phyloP scores from a whole-genome alignment of 2,329 filamentous ascomycete genomes.

The Trichoderma semiorbis region DNA sequence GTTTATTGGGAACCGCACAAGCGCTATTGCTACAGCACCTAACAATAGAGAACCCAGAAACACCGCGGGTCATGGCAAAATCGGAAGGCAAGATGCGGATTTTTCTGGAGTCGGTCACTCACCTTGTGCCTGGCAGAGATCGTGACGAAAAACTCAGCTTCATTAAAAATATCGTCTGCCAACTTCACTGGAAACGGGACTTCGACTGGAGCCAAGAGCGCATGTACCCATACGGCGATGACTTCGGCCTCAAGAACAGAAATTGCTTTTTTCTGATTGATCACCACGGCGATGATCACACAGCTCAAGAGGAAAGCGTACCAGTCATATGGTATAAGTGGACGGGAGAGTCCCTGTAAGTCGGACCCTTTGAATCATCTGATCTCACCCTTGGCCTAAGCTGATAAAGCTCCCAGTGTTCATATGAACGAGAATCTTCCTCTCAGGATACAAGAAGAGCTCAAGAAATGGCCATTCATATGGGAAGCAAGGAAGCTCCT shows the following conservation, averaged over 20 bases:
- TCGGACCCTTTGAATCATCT: not conserved
- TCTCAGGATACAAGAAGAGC: not conserved
- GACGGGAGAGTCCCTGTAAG: not conserved
- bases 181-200: not conserved
- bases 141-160: not conserved
- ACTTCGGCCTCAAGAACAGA: not conserved
- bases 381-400: not conserved
- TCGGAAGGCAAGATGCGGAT: not conserved
- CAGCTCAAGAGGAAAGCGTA: not conserved
- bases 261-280: not conserved
- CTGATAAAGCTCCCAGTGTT: not conserved
- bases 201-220: not conserved
- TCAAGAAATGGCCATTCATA: not conserved
- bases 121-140: not conserved
- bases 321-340: not conserved
- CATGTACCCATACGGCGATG: not conserved
- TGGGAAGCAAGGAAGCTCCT: not conserved
- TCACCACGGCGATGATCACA: not conserved
- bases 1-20: not conserved
- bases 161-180: not conserved
- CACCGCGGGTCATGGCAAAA: not conserved
- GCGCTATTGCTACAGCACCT: not conserved
- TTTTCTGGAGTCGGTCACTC: not conserved
- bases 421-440: not conserved
- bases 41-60: not conserved